phyloP scores from a whole-genome alignment of 257 asterid genomes.

The Pogostemon cablin region DNA sequence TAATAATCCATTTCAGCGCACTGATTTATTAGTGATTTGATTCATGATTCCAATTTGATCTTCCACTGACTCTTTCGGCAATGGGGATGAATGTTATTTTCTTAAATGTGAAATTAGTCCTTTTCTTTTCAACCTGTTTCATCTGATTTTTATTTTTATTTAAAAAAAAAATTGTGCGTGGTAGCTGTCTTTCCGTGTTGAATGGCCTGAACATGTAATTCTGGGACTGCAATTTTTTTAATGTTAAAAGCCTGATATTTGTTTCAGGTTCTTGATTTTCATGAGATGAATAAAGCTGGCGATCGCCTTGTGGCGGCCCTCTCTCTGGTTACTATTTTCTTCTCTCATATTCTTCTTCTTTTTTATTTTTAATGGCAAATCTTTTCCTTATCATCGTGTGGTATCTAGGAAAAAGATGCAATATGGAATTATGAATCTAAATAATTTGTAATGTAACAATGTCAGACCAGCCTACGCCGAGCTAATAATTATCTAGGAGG shows the following conservation, averaged over 20 bases:
- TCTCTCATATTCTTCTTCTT: neutral
- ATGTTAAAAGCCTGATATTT: neutral
- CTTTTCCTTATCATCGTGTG: conserved; percentile 7
- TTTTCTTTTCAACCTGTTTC: neutral
- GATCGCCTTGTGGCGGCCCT: conserved; percentile 85
- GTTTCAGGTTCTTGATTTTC: conserved; percentile 83
- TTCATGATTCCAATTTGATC: conserved; percentile 13
- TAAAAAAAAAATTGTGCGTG: neutral
- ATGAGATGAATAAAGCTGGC: conserved; percentile 79
- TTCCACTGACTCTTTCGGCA: neutral
- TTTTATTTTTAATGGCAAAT: neutral
- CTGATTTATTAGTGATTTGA: neutral
- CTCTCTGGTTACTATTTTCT: conserved; percentile 60
- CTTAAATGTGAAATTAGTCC: neutral
- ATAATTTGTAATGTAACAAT: neutral
- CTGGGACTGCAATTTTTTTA: neutral
- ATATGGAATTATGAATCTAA: neutral
- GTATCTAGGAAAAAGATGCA: neutral
- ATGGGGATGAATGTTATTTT: neutral
- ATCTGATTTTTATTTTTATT: neutral
- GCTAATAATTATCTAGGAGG: neutral
- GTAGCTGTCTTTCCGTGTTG: neutral
- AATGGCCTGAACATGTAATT: neutral
- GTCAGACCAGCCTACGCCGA: neutral
- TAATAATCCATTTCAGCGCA: neutral